Percentiles rank a stretch among this genome's conserved stretches.
These are phyloP conservation scores for Mycena albidolilacea DNA, from an alignment of 768 basidiomycete species.

Conservation along the genomic window DNA sequence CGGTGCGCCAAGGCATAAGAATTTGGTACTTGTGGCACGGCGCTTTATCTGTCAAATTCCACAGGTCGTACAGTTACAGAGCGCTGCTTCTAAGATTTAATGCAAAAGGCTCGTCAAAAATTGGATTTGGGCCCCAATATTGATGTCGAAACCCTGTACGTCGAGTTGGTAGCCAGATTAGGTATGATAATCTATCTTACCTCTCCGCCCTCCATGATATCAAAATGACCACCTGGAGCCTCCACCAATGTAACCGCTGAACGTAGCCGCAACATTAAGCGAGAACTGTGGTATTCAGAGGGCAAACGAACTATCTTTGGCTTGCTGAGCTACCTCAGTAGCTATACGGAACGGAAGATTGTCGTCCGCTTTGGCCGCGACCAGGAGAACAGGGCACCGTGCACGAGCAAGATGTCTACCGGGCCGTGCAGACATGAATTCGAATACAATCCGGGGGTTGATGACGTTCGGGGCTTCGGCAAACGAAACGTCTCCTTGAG, in stretches of 20 bases:
- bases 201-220: slow-evolving; percentile 46
- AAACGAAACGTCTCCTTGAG: slow-evolving; percentile 38
- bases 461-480: slow-evolving; percentile 38
- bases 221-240: slow-evolving; percentile 43
- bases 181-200: slow-evolving; percentile 21
- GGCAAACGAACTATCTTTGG: slow-evolving; percentile 37
- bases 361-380: slow-evolving; percentile 42
- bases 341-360: slow-evolving; percentile 37
- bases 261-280: too few relatives aligned
- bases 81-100: too few relatives aligned
- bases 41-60: too few relatives aligned
- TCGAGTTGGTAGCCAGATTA: not conserved
- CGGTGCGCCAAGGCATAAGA: too few relatives aligned
- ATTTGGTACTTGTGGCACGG: too few relatives aligned
- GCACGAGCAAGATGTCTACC: slow-evolving; percentile 37
- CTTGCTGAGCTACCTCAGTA: slow-evolving; percentile 32
- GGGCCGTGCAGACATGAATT: slow-evolving; percentile 39
- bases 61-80: too few relatives aligned
- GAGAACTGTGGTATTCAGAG: not conserved
- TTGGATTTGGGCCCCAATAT: slow-evolving; percentile 34
- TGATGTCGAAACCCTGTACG: slow-evolving; percentile 32
- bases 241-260: slow-evolving; percentile 41
- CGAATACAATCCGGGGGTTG: slow-evolving; percentile 36
- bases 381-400: slow-evolving; percentile 40
- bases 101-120: slow-evolving; percentile 18